Evolutionary conservation across 768 basidiomycete species (phyloP), one percentile per base, ranked within the genome.

Genomic region (Tylopilus intermedius): DNA sequence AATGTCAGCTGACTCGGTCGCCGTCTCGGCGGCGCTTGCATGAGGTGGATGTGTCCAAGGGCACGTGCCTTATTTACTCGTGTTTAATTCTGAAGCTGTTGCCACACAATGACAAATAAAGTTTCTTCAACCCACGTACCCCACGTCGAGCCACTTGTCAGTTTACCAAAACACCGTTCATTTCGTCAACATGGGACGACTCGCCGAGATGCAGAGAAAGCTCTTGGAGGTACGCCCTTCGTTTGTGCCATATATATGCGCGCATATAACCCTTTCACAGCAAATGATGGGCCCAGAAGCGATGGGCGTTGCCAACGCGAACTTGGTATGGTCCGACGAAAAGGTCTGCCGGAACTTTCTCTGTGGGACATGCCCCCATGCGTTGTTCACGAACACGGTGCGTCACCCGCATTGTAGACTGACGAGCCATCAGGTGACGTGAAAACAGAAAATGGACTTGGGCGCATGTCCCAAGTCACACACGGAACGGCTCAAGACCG

Each of bases 201-300:
- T 97, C 51, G 94, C 94, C 55, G 94, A 97, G 72, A 91, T 93
- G 90, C 94, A 97, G 76, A 83, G 94, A 59, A 96, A 92, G 87
- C 89, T 97, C 72, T 69, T 82, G 47, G 77, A 81, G 73, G 81
- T 78, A 59, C n/a, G 71, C 76, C 51, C 77, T 76, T 75, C 70
- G 15, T 37, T 47, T 18, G 2, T 43, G 45, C 51, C 18, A 18
- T 50, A 8, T 18, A 26, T 8, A 41, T 33, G n/a, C 38, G 26
- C 22, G 46, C 14, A 39, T 60, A 43, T 61, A 44, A 58, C 27
- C 30, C 32, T 15, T 42, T 54, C 55, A 47, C 57, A 96, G 94
- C 94, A 96, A 94, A 96, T 95, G 93, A 97, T 97, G 94, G 95
- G 93, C n/a, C 90, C 95, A 43, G 95, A 99, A 74, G 94, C 96